Conservation (phyloP, 352 stramenopile species). For the Plasmopara muralis region DNA sequence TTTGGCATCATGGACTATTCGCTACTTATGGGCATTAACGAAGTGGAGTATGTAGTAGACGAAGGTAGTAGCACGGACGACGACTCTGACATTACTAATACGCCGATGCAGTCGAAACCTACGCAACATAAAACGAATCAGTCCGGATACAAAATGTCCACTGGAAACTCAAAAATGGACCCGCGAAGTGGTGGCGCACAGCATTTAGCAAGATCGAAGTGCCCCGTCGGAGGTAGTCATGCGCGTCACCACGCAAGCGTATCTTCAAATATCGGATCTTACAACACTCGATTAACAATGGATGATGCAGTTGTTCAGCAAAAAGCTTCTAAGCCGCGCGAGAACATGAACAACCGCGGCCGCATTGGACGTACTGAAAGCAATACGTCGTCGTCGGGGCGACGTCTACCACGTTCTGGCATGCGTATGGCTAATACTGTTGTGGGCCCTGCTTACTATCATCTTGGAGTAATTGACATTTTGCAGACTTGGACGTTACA, state of each 20-base stretch:
- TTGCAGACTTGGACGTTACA: conserved; percentile 85
- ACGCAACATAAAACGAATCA: conserved; percentile 6
- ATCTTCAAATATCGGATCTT: conserved; percentile 38
- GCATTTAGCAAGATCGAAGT: conserved; percentile 25
- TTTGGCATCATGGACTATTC: conserved; percentile 92
- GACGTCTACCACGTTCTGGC: conserved; percentile 61
- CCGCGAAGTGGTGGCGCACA: conserved; percentile 30
- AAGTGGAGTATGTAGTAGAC: conserved; percentile 84
- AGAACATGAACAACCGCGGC: conserved; percentile 30
- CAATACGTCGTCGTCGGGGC: conserved; percentile 67
- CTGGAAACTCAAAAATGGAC: conserved; percentile 63
- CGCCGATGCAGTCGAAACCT: conserved; percentile 10
- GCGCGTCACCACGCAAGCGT: conserved; percentile 57
- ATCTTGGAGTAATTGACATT: conserved; percentile 89
- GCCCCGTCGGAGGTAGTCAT: conserved; percentile 22
- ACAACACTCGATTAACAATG: conserved; percentile 12
- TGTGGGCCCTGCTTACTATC: conserved; percentile 84
- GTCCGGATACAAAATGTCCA: conserved; percentile 16
- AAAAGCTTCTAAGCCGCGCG: conserved; percentile 56
- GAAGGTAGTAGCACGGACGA: conserved; percentile 44
- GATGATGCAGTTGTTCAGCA: conserved; percentile 22
- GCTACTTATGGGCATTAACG: conserved; percentile 85
- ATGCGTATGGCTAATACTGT: conserved; percentile 85
- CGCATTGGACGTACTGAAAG: conserved; percentile 37
- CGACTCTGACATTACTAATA: conserved; percentile 22